Evolutionary conservation across 768 basidiomycete species (phyloP).

Genomic region (Lactarius vividus): DNA sequence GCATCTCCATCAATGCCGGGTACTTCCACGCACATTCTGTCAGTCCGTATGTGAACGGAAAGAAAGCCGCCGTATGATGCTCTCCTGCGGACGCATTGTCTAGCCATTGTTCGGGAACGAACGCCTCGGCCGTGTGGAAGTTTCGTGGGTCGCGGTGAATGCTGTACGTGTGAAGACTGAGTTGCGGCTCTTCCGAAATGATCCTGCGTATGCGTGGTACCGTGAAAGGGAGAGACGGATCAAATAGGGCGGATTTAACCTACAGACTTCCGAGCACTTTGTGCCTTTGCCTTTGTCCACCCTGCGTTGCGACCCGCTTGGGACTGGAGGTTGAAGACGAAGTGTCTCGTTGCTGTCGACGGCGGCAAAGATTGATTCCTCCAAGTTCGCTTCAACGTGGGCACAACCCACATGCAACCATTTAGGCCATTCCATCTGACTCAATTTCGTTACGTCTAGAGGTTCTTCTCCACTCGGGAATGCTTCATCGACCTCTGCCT

Average conservation of each 20-base stretch:
- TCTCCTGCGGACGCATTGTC: too few species aligned
- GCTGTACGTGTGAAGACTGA: too few species aligned
- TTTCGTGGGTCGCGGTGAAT: too few species aligned
- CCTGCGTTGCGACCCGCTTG: neutral
- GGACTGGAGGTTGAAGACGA: constrained; percentile 1
- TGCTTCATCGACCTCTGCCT: neutral
- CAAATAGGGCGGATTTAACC: neutral
- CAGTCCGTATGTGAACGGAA: too few species aligned
- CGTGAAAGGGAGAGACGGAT: too few species aligned
- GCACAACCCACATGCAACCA: constrained; percentile 6
- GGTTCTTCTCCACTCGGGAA: constrained; percentile 9
- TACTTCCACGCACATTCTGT: too few species aligned
- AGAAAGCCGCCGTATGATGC: too few species aligned
- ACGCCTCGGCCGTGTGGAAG: too few species aligned
- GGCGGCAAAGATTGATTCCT: neutral
- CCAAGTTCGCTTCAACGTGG: neutral
- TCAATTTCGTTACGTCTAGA: neutral
- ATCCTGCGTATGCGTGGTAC: too few species aligned
- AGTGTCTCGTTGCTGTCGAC: neutral
- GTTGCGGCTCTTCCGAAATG: too few species aligned
- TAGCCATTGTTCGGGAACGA: too few species aligned
- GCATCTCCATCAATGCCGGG: too few species aligned
- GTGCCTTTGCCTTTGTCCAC: neutral
- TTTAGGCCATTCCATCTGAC: constrained; percentile 10
- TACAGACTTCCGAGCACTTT: neutral